These are phyloP conservation scores for Arthrobotrys sinensis DNA, from an alignment of 2,329 filamentous ascomycete species.

Conservation along the genomic window DNA sequence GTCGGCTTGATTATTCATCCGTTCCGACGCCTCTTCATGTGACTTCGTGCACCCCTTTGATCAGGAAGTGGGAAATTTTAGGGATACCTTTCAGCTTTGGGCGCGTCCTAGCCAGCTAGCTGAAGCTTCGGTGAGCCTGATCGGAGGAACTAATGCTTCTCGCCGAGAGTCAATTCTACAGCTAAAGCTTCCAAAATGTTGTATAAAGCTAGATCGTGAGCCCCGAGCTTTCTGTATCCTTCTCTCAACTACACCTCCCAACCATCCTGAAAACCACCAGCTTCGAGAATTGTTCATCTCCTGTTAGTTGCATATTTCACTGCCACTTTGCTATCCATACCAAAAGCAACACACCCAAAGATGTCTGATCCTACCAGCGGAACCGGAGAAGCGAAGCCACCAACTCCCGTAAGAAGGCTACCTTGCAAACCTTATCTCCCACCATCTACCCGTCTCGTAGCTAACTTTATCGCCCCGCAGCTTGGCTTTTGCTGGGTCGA, in stretches of 20 bases:
- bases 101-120: not conserved
- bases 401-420: slow-evolving; percentile 41
- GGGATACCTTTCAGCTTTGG: not conserved
- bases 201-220: not conserved
- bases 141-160: slow-evolving; percentile 21
- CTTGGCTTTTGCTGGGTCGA: slow-evolving; percentile 55
- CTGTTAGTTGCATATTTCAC: no score
- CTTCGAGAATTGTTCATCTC: no score
- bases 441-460: not conserved
- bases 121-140: not conserved
- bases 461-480: slow-evolving; percentile 5
- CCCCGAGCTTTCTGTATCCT: not conserved
- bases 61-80: not conserved
- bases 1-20: slow-evolving; percentile 61
- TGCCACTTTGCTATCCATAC: not conserved
- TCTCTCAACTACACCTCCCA: not conserved
- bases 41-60: slow-evolving; percentile 25
- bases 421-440: not conserved
- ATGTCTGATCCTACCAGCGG: slow-evolving; percentile 2
- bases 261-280: no score
- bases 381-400: slow-evolving; percentile 22
- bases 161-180: not conserved
- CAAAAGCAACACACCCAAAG: not conserved
- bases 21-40: slow-evolving; percentile 44
- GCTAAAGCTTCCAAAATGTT: not conserved